Percentiles rank a stretch among this genome's conserved stretches.
Evolutionary conservation across 2,329 filamentous ascomycete genomes (phyloP).

Genomic region (Huntiella abstrusa): DNA sequence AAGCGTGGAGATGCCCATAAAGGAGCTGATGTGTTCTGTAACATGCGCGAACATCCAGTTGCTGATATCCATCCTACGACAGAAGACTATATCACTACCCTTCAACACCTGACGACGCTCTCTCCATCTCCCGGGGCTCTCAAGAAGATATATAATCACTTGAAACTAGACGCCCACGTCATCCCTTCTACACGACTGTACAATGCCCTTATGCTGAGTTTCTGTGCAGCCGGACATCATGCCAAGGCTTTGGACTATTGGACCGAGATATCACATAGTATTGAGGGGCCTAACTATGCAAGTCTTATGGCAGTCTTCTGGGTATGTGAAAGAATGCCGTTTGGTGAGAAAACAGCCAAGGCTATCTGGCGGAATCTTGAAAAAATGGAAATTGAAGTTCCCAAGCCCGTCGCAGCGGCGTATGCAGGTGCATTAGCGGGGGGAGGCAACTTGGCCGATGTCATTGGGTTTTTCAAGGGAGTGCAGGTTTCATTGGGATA

Average conservation of each 20-base stretch:
- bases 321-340: slow-evolving; percentile 46
- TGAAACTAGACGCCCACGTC: slow-evolving; percentile 77
- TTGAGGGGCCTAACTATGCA: slow-evolving; percentile 71
- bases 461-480: slow-evolving; percentile 43
- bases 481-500: slow-evolving; percentile 49
- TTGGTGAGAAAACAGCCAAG: slow-evolving; percentile 40
- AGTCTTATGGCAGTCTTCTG: slow-evolving; percentile 68
- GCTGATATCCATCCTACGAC: slow-evolving; percentile 43
- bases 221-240: slow-evolving; percentile 49
- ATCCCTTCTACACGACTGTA: slow-evolving; percentile 57
- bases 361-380: slow-evolving; percentile 53
- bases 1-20: slow-evolving; percentile 60
- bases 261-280: slow-evolving; percentile 61
- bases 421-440: slow-evolving; percentile 63
- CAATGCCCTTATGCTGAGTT: slow-evolving; percentile 77
- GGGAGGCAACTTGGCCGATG: slow-evolving; percentile 51
- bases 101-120: slow-evolving; percentile 50
- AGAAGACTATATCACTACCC: slow-evolving; percentile 59
- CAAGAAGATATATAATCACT: slow-evolving; percentile 70
- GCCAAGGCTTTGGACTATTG: slow-evolving; percentile 58
- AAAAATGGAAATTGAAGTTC: slow-evolving; percentile 61
- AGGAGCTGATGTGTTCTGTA: slow-evolving; percentile 69
- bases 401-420: slow-evolving; percentile 51
- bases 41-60: slow-evolving; percentile 70
- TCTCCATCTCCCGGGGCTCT: slow-evolving; percentile 38